phyloP scores from a whole-genome alignment of 1,139 yeast genomes.

The Blastobotrys ciferrii region DNA sequence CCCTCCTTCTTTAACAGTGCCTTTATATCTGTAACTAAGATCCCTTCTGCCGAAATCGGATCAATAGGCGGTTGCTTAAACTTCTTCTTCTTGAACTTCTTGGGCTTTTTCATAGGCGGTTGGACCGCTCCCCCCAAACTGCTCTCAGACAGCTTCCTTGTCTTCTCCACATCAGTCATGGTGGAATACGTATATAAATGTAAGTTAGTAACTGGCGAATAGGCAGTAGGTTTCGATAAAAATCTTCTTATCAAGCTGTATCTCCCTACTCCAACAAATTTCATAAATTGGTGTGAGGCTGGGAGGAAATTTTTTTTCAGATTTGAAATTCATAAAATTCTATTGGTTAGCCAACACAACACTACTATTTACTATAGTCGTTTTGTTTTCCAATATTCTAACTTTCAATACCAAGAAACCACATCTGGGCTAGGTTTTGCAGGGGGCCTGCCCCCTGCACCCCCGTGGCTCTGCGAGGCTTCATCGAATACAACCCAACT shows the following conservation, averaged over 20 bases:
- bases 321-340: not conserved
- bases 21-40: slow-evolving; percentile 69
- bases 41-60: slow-evolving; percentile 78
- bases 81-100: slow-evolving; percentile 43
- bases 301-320: not conserved
- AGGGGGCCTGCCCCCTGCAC: no score
- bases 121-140: not conserved
- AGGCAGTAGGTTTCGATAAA: not conserved
- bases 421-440: no score
- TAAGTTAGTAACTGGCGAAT: not conserved
- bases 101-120: slow-evolving; percentile 17
- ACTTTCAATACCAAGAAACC: not conserved
- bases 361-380: no score
- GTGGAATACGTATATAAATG: not conserved
- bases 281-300: not conserved
- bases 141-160: slow-evolving; percentile 3
- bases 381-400: not conserved
- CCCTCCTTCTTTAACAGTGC: slow-evolving; percentile 49
- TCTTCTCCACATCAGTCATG: slow-evolving; percentile 4
- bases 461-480: no score
- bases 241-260: not conserved
- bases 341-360: not conserved
- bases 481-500: no score
- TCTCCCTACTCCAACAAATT: not conserved
- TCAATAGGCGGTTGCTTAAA: slow-evolving; percentile 66